Evolutionary conservation across 345 rosid species (phyloP).

Genomic region (Reutealis trisperma): DNA sequence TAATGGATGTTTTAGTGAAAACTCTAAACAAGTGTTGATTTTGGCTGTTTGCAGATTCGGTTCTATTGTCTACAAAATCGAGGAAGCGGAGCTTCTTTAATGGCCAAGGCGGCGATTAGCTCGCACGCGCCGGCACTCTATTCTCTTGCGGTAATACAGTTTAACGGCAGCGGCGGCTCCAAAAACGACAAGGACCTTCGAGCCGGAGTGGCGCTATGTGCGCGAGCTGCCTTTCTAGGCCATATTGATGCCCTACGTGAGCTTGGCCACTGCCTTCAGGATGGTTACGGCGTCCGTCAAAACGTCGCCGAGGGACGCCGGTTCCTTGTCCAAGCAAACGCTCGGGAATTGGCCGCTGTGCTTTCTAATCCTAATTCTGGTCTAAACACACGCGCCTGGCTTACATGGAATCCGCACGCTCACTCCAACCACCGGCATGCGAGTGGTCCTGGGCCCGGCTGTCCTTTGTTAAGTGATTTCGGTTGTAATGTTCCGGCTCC

Average conservation of each 20-base stretch:
- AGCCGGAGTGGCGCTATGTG: constrained; percentile 91
- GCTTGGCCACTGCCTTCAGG: constrained; percentile 97
- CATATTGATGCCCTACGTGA: constrained; percentile 92
- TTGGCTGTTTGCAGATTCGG: constrained; percentile 58
- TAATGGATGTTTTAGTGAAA: background rate
- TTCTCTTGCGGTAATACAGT: constrained; percentile 86
- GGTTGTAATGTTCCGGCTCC: constrained; percentile 99
- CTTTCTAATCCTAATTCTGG: constrained; percentile 40
- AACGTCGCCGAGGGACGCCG: constrained; percentile 83
- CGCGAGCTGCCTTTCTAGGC: constrained; percentile 87
- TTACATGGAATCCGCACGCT: constrained; percentile 48
- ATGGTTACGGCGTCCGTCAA: constrained; percentile 94
- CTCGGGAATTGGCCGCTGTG: constrained; percentile 79
- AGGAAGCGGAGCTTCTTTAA: constrained; percentile 83
- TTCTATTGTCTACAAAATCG: constrained; percentile 80
- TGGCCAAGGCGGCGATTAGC: constrained; percentile 93
- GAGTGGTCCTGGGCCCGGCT: constrained; percentile 42
- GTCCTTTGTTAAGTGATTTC: constrained; percentile 85
- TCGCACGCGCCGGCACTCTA: constrained; percentile 86
- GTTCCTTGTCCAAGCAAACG: constrained; percentile 94
- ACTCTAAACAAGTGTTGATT: background rate
- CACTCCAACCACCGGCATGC: constrained; percentile 33
- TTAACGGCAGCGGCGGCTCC: constrained; percentile 97
- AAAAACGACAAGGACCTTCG: constrained; percentile 89
- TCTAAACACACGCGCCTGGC: constrained; percentile 45